Percentiles rank a stretch among this genome's conserved stretches.
Conservation (phyloP, 306 rosid genomes). For the Cicer judaicum region DNA sequence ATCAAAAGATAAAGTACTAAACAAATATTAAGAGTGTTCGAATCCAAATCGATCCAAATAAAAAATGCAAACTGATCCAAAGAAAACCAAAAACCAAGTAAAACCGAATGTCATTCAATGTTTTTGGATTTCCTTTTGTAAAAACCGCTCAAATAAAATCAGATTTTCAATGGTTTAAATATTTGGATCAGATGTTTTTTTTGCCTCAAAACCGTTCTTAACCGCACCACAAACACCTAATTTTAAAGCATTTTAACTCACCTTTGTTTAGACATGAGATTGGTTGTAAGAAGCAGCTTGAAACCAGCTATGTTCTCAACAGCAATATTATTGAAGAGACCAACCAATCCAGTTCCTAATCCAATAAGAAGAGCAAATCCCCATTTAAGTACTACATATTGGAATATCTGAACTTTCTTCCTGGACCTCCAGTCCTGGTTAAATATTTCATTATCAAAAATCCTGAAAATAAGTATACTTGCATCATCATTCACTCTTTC, state of each 20-base stretch:
- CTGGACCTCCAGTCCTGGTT: slow-evolving; percentile 92
- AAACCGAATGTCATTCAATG: too few species aligned
- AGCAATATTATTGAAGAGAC: slow-evolving; percentile 74
- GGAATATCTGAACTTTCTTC: slow-evolving; percentile 65
- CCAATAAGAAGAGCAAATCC: slow-evolving; percentile 84
- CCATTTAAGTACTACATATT: slow-evolving; percentile 85
- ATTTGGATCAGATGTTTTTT: too few species aligned
- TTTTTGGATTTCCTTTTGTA: too few species aligned
- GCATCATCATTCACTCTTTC: slow-evolving; percentile 29
- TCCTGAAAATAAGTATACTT: slow-evolving; percentile 60
- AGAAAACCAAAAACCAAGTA: too few species aligned
- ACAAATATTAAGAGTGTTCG: background rate
- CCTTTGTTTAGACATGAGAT: slow-evolving; percentile 68
- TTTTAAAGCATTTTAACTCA: slow-evolving; percentile 4
- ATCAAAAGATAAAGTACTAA: slow-evolving; percentile 9
- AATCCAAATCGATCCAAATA: too few species aligned
- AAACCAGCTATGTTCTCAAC: slow-evolving; percentile 89
- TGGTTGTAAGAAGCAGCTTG: slow-evolving; percentile 65
- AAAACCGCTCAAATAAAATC: too few species aligned
- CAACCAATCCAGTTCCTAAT: slow-evolving; percentile 79
- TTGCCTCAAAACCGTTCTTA: too few species aligned
- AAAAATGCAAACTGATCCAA: too few species aligned
- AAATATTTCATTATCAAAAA: slow-evolving; percentile 78
- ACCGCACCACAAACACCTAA: too few species aligned
- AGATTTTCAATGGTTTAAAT: too few species aligned